phyloP scores from a whole-genome alignment of 768 basidiomycete genomes.

The Zangia roseola region DNA sequence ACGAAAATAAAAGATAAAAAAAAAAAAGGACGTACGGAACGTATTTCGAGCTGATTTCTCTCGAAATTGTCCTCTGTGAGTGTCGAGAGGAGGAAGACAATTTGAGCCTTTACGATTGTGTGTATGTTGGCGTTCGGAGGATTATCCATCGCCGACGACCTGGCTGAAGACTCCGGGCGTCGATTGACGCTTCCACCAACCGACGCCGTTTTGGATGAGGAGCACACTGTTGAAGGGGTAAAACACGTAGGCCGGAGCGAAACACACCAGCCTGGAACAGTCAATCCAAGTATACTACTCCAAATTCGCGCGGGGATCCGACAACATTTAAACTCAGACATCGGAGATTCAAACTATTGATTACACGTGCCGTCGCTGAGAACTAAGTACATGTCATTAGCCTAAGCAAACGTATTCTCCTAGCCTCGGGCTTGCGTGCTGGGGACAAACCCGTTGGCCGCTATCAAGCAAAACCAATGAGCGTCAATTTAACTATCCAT shows the following conservation, averaged over 20 bases:
- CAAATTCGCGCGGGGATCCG: slow-evolving; percentile 13
- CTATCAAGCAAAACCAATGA: no score
- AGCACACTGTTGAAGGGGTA: slow-evolving; percentile 31
- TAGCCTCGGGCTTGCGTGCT: no score
- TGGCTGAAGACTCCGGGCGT: slow-evolving; percentile 74
- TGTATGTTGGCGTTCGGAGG: slow-evolving; percentile 83
- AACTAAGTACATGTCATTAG: no score
- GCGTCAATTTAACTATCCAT: no score
- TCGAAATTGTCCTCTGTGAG: slow-evolving; percentile 97
- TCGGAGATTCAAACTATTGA: slow-evolving; percentile 16
- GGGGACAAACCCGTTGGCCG: no score
- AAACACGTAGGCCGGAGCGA: slow-evolving; percentile 33
- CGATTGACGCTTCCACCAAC: slow-evolving; percentile 63
- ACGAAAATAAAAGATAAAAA: slow-evolving; percentile 12
- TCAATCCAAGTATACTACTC: slow-evolving; percentile 21
- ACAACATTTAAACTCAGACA: slow-evolving; percentile 19
- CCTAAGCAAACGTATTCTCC: no score
- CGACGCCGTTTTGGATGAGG: slow-evolving; percentile 60
- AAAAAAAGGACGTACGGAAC: slow-evolving; percentile 64
- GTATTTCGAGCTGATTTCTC: slow-evolving; percentile 90
- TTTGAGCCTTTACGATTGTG: slow-evolving; percentile 94
- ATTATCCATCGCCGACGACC: slow-evolving; percentile 83
- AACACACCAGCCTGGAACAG: slow-evolving; percentile 32
- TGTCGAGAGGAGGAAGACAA: slow-evolving; percentile 94
- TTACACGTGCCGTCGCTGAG: no score